These are phyloP conservation scores for Melaleuca quinquenervia DNA, from an alignment of 345 rosid species.

Conservation along the genomic window DNA sequence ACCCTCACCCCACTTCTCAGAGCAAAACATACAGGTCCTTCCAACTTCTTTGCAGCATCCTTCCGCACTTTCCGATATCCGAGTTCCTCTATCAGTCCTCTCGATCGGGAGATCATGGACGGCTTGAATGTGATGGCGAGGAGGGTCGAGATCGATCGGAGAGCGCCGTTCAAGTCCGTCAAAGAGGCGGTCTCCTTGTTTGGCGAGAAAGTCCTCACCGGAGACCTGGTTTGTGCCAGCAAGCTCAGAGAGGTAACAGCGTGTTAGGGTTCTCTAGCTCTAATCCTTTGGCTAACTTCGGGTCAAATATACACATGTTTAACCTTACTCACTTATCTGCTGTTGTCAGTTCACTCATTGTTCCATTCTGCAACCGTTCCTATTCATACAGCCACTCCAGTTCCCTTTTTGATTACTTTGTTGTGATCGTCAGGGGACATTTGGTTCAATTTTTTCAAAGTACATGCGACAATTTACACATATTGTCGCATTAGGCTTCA, in stretches of 20 bases:
- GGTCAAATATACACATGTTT: too few species aligned
- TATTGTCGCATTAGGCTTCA: background rate
- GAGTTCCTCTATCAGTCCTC: background rate
- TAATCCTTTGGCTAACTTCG: background rate
- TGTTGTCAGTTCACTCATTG: background rate
- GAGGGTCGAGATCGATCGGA: constrained; percentile 70
- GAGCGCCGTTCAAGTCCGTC: constrained; percentile 65
- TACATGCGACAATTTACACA: background rate
- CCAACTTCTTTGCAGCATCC: background rate
- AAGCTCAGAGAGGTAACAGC: constrained; percentile 42
- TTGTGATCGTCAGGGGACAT: background rate
- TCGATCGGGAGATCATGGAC: background rate
- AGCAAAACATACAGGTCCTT: background rate
- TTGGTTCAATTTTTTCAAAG: background rate
- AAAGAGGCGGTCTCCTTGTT: constrained; percentile 77
- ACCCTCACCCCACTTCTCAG: background rate
- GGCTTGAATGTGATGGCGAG: constrained; percentile 2
- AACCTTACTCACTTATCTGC: background rate
- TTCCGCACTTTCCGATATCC: background rate
- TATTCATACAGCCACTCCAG: background rate
- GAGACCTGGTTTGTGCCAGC: constrained; percentile 36
- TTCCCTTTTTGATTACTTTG: background rate
- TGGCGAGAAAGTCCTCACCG: constrained; percentile 63
- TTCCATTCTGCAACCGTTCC: background rate
- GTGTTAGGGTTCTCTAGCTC: background rate